phyloP scores from a whole-genome alignment of 2,329 filamentous ascomycete genomes.

The Lachnellula hyalina region DNA sequence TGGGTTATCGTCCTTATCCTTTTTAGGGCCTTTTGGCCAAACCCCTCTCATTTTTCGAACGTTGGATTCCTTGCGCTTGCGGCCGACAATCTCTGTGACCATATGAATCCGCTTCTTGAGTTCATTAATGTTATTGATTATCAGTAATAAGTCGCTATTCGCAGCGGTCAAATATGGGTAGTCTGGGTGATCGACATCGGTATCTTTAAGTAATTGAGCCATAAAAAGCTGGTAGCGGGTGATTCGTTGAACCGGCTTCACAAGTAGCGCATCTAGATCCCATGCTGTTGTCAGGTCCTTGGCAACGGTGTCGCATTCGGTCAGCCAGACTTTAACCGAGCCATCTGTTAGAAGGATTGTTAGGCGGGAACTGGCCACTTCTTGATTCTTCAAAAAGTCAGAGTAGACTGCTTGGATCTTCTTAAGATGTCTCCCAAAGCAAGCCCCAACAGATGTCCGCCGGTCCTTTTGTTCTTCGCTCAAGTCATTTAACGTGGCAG shows the following conservation, averaged over 20 bases:
- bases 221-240: conserved; percentile 90
- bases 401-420: conserved; percentile 57
- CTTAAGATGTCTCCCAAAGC: conserved; percentile 44
- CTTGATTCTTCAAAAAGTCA: conserved; percentile 58
- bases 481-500: conserved; percentile 23
- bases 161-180: conserved; percentile 55
- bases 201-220: conserved; percentile 71
- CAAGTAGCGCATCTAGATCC: conserved; percentile 91
- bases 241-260: conserved; percentile 93
- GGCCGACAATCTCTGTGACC: conserved; percentile 75
- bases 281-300: conserved; percentile 90
- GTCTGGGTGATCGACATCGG: conserved; percentile 79
- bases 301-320: conserved; percentile 87
- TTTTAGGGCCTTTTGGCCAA: conserved; percentile 30
- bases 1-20: conserved; percentile 64
- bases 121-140: conserved; percentile 85
- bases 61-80: conserved; percentile 85
- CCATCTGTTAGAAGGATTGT: conserved; percentile 59
- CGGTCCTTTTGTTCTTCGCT: conserved; percentile 29
- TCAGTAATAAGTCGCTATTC: conserved; percentile 52
- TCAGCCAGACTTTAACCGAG: conserved; percentile 76
- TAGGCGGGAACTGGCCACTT: conserved; percentile 55
- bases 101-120: conserved; percentile 92
- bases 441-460: conserved; percentile 28
- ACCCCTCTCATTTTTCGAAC: conserved; percentile 45